Conservation (phyloP, 805 yeast species). For the Nakazawaea peltata region DNA sequence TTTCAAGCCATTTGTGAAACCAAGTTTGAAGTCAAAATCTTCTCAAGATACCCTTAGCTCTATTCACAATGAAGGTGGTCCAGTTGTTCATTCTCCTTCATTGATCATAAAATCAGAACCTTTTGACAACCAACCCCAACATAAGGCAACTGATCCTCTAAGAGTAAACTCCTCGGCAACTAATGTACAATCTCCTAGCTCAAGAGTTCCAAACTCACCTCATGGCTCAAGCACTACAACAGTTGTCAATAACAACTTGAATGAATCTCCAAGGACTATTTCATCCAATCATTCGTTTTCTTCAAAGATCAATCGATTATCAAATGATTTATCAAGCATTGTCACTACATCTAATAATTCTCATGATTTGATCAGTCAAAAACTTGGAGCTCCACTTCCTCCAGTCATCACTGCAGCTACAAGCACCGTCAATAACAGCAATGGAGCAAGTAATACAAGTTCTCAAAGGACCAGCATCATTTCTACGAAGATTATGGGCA, state of each 20-base stretch:
- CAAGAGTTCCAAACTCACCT: slow-evolving; percentile 8
- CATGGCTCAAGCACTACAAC: slow-evolving; percentile 1
- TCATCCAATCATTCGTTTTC: slow-evolving; percentile 5
- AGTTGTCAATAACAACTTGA: not conserved
- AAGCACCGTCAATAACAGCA: slow-evolving; percentile 3
- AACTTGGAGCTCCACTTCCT: slow-evolving; percentile 7
- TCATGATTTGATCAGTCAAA: slow-evolving; percentile 6
- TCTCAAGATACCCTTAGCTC: slow-evolving; percentile 6
- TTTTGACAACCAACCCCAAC: not conserved
- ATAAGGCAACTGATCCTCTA: not conserved
- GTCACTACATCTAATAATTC: slow-evolving; percentile 7
- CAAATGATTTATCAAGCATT: slow-evolving; percentile 7
- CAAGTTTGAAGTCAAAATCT: not conserved
- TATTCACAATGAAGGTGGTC: not conserved
- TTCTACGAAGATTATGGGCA: slow-evolving; percentile 1
- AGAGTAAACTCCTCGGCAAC: not conserved
- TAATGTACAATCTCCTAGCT: not conserved
- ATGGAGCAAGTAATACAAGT: slow-evolving; percentile 7
- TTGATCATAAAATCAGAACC: slow-evolving; percentile 1
- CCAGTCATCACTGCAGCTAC: slow-evolving; percentile 8
- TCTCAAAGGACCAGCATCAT: slow-evolving; percentile 8
- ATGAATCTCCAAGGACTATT: slow-evolving; percentile 4
- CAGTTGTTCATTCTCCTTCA: slow-evolving; percentile 6
- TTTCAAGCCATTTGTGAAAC: slow-evolving; percentile 7
- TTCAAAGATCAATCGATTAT: slow-evolving; percentile 7